phyloP scores from a whole-genome alignment of 345 rosid genomes.

The Linum tenue region DNA sequence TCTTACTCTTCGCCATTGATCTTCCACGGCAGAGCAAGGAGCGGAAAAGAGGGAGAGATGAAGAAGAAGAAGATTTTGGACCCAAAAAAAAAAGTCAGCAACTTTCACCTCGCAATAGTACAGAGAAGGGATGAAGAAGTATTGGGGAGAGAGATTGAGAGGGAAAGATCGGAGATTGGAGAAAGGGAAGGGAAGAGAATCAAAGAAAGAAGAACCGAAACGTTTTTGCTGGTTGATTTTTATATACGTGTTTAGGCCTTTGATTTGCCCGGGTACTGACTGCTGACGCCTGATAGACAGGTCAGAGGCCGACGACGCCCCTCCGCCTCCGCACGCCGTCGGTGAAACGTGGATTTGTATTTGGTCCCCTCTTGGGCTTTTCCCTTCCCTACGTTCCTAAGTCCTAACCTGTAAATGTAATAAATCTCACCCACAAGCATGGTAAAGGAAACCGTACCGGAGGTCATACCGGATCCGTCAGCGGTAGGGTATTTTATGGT shows the following conservation, averaged over 20 bases:
- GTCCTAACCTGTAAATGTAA: no score
- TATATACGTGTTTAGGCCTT: slow-evolving; percentile 14
- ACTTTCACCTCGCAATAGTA: no score
- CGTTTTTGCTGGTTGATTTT: slow-evolving; percentile 16
- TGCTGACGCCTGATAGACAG: not conserved
- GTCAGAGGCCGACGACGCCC: slow-evolving; percentile 9
- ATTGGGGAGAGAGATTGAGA: not conserved
- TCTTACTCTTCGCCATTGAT: slow-evolving; percentile 33
- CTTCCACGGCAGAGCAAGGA: not conserved
- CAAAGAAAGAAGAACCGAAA: slow-evolving; percentile 15
- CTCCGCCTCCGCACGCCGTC: no score
- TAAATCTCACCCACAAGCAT: no score
- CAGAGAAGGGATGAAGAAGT: no score
- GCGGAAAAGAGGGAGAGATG: slow-evolving; percentile 10
- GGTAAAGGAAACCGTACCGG: no score
- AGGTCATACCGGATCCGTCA: no score
- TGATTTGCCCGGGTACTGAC: not conserved
- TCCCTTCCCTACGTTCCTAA: no score
- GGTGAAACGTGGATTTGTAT: no score
- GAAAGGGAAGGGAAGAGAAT: not conserved
- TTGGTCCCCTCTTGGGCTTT: no score
- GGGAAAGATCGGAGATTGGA: not conserved
- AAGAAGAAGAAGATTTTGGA: slow-evolving; percentile 6
- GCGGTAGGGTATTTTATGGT: no score
- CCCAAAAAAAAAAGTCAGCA: no score